phyloP scores from a whole-genome alignment of 768 basidiomycete species.

The Cyclocybe cylindracea region DNA sequence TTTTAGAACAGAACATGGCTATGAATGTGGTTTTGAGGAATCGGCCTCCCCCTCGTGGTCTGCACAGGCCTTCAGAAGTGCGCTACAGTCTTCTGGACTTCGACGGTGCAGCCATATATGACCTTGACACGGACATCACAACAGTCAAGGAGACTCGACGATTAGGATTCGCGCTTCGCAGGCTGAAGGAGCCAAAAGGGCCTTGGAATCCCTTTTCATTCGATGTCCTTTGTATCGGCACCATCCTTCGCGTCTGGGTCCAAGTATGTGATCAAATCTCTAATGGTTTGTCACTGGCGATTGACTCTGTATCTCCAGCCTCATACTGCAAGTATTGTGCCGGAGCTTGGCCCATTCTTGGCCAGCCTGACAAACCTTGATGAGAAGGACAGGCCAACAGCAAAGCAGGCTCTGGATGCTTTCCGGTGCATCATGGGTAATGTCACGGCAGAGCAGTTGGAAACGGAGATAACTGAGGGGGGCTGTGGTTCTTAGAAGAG shows the following conservation, averaged over 20 bases:
- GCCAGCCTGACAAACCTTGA: neutral
- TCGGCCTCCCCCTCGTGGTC: neutral
- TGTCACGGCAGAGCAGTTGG: no score
- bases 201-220: conserved; percentile 6
- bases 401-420: no score
- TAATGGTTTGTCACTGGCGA: neutral
- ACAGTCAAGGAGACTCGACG: neutral
- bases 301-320: neutral
- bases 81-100: conserved; percentile 11
- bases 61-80: neutral
- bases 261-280: neutral
- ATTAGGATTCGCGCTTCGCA: neutral
- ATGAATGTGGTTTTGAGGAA: conserved; percentile 6
- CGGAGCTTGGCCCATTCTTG: conserved; percentile 2
- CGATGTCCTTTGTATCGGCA: neutral
- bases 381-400: no score
- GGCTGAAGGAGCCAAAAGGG: neutral
- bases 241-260: neutral
- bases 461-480: no score
- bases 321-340: neutral
- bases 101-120: conserved; percentile 1
- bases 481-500: no score
- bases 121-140: neutral
- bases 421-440: no score
- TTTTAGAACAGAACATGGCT: conserved; percentile 11